Base-by-base conservation (phyloP, 2,329 filamentous ascomycete species). In the Colletotrichum costaricense region DNA sequence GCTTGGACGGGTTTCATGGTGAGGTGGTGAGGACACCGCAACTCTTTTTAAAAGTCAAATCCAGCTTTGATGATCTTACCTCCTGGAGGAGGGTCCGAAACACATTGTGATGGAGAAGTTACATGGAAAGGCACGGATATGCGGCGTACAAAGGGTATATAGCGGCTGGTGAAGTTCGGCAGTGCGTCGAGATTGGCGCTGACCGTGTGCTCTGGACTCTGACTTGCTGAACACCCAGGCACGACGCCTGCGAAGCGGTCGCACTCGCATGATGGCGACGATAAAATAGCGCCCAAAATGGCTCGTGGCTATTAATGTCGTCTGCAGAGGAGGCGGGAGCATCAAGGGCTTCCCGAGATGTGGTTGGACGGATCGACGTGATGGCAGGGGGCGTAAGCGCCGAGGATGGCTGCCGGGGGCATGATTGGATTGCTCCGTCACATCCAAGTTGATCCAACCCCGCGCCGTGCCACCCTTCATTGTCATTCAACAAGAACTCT, bases 141-240 rank as follows among this genome's bases (percentile, higher is more conserved):
- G 82, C 83, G 84, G 84, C 82, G 81, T 80, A 79, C 80, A 84
- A 83, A 82, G 83, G 84, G 88, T 89, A 89, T 89, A 88, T 89
- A 88, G 87, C 86, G 86, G 85, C 83, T 87, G 85, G 81, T 88
- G 86, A 88, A 82, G 83, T 81, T 82, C 80, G 80, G 78, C 78
- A 80, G 79, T 85, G 84, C 82, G 79, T 84, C 82, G 80, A 81
- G 79, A 79, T 82, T 82, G 83, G 82, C 81, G 81, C 83, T 81
- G 80, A 76, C 69, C 68, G 76, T 81, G 81, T 84, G 81, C 81
- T 81, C 79, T 81, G 79, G 80, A 80, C 77, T 81, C 82, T 84
- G 78, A 86, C 84, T 86, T 83, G 84, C 82, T 82, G 78, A 77
- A 64, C 59, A 67, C 57, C 68, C 77, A 80, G 80, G 79, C 77